Evolutionary conservation across 2,329 filamentous ascomycete genomes (phyloP).

Genomic region (Ophiostoma pallidulum): DNA sequence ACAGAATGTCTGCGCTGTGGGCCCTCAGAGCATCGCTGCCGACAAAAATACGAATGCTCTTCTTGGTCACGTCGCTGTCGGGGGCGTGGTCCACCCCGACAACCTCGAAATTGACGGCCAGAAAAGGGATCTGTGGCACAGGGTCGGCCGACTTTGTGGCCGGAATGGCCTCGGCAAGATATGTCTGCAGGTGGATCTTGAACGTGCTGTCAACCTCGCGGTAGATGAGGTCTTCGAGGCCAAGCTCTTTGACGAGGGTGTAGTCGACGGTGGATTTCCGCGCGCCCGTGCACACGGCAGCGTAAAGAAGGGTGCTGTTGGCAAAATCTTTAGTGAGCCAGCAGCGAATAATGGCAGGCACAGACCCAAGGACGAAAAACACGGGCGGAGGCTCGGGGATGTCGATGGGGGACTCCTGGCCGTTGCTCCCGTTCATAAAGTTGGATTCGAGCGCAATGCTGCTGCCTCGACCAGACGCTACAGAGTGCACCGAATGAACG

Average conservation of each 20-base stretch:
- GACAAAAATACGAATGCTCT: constrained; percentile 73
- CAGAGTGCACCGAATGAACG: constrained; percentile 56
- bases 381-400: constrained; percentile 71
- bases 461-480: constrained; percentile 70
- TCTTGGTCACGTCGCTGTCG: constrained; percentile 41
- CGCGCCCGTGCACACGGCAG: constrained; percentile 84
- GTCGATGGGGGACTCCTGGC: constrained; percentile 60
- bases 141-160: constrained; percentile 65
- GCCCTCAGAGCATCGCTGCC: constrained; percentile 80
- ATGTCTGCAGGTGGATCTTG: constrained; percentile 70
- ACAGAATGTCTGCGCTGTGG: constrained; percentile 81
- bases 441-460: constrained; percentile 76
- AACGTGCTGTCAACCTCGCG: constrained; percentile 55
- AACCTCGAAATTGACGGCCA: constrained; percentile 72
- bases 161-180: constrained; percentile 80
- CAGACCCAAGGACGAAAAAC: constrained; percentile 75
- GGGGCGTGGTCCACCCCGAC: constrained; percentile 43
- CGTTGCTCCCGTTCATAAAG: constrained; percentile 52
- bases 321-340: constrained; percentile 90
- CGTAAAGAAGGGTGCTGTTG: constrained; percentile 80
- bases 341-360: constrained; percentile 89
- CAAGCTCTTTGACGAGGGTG: constrained; percentile 64
- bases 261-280: constrained; percentile 76
- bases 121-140: constrained; percentile 68
- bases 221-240: constrained; percentile 56